A percentile compares a stretch with the other conserved stretches of the same genome.
Evolutionary conservation across 2,329 filamentous ascomycete genomes (phyloP).

Genomic region (Alternaria panax): DNA sequence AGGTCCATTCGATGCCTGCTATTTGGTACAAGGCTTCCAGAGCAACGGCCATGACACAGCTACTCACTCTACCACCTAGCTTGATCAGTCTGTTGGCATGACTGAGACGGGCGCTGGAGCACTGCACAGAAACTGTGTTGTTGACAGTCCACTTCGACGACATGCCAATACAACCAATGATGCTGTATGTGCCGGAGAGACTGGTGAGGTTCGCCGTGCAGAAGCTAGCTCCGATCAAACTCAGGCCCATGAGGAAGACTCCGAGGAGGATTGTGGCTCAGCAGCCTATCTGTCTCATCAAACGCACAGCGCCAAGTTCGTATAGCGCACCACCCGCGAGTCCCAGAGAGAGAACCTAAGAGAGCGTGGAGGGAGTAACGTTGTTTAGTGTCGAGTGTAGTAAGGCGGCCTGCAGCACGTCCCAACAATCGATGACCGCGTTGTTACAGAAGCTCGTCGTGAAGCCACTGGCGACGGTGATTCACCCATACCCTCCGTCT

Average conservation of each 20-base stretch:
- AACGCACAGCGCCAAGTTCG: constrained; percentile 61
- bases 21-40: constrained; percentile 33
- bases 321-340: constrained; percentile 60
- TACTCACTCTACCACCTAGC: constrained; percentile 39
- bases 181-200: constrained; percentile 59
- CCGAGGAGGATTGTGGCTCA: constrained; percentile 58
- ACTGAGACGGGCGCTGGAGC: constrained; percentile 38
- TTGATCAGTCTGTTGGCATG: constrained; percentile 43
- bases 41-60: constrained; percentile 36
- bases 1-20: constrained; percentile 43
- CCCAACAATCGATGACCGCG: constrained; percentile 66
- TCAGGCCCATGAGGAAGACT: constrained; percentile 59
- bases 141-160: constrained; percentile 32
- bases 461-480: constrained; percentile 60
- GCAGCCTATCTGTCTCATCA: constrained; percentile 61
- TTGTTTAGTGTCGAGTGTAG: constrained; percentile 57
- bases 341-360: constrained; percentile 65
- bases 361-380: constrained; percentile 59
- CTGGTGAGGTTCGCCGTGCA: constrained; percentile 55
- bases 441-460: constrained; percentile 61
- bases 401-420: constrained; percentile 66
- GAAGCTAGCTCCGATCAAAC: constrained; percentile 59
- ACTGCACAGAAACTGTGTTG: constrained; percentile 39
- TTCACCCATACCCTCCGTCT: constrained; percentile 66
- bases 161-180: constrained; percentile 57